Base-by-base conservation (phyloP, 2,329 filamentous ascomycete genomes). In the Phoma sp. region DNA sequence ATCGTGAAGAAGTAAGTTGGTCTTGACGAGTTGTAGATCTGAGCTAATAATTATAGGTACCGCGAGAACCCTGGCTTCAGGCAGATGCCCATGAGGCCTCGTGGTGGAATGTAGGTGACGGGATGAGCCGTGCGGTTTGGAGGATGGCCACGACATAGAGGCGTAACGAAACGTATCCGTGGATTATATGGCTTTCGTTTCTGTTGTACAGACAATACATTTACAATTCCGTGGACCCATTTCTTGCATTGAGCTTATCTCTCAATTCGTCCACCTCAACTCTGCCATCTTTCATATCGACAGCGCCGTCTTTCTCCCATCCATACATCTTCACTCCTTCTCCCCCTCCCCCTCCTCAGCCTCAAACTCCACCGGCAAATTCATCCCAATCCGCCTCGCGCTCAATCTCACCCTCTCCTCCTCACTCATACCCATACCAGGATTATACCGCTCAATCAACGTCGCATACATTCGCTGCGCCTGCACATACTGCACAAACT, bases 361-460 rank as follows among this genome's bases (percentile, higher is more conserved):
- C 47, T 56, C 56, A 66, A 63, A 87, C 76, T 91, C 87, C 26
- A 84, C 74, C 0, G 93, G 93, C 76, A 98, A 73, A 76, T 97
- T 84, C 89, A 97, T 92, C 15, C 93, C 95, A 33, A 98, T 92
- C 71, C 91, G 85, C 76, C 92, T 81, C 7, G 95, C 95, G 47
- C 90, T 90, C 79, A 97, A 79, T 53, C 91, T 80, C 34, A 97
- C 87, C 56, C 91, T 83, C 79, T 98, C 93, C 71, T 87, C 83
- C 76, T 96, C 88, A 62, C 89, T 86, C 88, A 96, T 91, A 62
- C 86, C 85, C 86, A 96, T 91, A 15, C 93, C 92, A 0, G 92
- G 92, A 75, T 98, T 98, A 77, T 99, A 98, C 65, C 93, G 84
- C 77, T 97, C 93, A 30, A 98, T 75, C 36, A 98, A 78, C 14